These are phyloP conservation scores for Wickerhamiella kurtzmanii DNA, from an alignment of 805 yeast species.

Conservation along the genomic window DNA sequence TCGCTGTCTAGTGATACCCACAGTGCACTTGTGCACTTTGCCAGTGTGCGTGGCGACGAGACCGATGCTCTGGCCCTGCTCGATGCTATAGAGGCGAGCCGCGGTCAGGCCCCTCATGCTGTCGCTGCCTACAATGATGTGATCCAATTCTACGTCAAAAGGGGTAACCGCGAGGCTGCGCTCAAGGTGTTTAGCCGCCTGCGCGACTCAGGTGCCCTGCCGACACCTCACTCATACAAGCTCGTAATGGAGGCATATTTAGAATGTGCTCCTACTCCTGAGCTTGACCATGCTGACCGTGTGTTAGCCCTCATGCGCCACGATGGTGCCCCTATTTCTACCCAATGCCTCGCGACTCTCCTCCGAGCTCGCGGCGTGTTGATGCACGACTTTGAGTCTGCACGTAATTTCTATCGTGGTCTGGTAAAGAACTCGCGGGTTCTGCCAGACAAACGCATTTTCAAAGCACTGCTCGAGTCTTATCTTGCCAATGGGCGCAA, in stretches of 20 bases:
- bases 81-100: constrained; percentile 25
- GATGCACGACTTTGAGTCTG: constrained; percentile 23
- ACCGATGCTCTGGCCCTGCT: constrained; percentile 23
- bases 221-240: constrained; percentile 30
- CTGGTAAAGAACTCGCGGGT: constrained; percentile 22
- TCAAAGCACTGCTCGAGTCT: constrained; percentile 29
- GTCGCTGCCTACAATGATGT: constrained; percentile 29
- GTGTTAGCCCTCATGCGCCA: constrained; percentile 24
- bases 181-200: constrained; percentile 23
- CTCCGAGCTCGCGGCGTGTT: constrained; percentile 29
- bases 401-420: constrained; percentile 25
- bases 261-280: constrained; percentile 21
- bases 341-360: constrained; percentile 29
- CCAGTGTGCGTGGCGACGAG: constrained; percentile 27
- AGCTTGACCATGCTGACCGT: constrained; percentile 25
- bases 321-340: constrained; percentile 20
- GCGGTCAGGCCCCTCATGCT: constrained; percentile 20
- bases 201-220: constrained; percentile 20
- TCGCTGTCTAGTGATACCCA: constrained; percentile 25
- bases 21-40: constrained; percentile 29
- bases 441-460: constrained; percentile 27
- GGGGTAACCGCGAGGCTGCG: constrained; percentile 24
- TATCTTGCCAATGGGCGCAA: constrained; percentile 26
- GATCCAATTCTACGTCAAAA: constrained; percentile 28
- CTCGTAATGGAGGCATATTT: constrained; percentile 28